Percentiles rank a stretch among this genome's conserved stretches.
Evolutionary conservation across 768 basidiomycete genomes (phyloP).

Genomic region (Leccinum arenicola): DNA sequence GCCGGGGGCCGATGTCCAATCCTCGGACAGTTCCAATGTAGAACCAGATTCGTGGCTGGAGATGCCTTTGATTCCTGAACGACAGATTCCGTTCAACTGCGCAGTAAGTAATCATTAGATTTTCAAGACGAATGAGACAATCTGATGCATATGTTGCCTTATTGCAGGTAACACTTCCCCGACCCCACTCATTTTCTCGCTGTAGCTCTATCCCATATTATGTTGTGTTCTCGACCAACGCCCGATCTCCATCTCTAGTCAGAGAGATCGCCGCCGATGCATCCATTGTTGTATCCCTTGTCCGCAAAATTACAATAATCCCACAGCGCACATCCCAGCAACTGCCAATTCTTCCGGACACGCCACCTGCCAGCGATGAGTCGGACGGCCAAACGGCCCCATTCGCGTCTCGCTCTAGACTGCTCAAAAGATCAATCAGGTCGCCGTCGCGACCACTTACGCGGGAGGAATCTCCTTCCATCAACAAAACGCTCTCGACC

Average conservation of each 20-base stretch:
- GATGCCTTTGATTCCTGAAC: slow-evolving; percentile 60
- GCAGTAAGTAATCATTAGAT: slow-evolving; percentile 46
- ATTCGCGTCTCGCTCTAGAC: slow-evolving; percentile 8
- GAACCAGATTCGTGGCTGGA: slow-evolving; percentile 63
- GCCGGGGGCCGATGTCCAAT: slow-evolving; percentile 58
- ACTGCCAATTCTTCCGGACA: slow-evolving; percentile 48
- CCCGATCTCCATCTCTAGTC: slow-evolving; percentile 50
- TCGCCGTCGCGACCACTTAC: slow-evolving; percentile 15
- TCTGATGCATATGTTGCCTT: background rate
- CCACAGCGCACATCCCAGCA: slow-evolving; percentile 35
- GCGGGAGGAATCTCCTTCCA: slow-evolving; percentile 5
- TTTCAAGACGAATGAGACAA: background rate
- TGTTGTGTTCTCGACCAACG: slow-evolving; percentile 67
- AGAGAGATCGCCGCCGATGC: slow-evolving; percentile 70
- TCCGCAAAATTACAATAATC: slow-evolving; percentile 57
- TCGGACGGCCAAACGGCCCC: slow-evolving; percentile 26
- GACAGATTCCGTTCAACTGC: slow-evolving; percentile 61
- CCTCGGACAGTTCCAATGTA: slow-evolving; percentile 44
- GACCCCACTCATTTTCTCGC: slow-evolving; percentile 58
- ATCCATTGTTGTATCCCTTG: slow-evolving; percentile 63
- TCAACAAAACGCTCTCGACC: slow-evolving; percentile 26
- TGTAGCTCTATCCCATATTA: slow-evolving; percentile 64
- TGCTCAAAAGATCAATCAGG: slow-evolving; percentile 34
- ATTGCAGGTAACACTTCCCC: slow-evolving; percentile 57
- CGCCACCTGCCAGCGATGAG: slow-evolving; percentile 48